Evolutionary conservation across 495 filamentous ascomycete species (phyloP), one percentile per base, ranked within the genome.

Genomic region (Apodospora peruviana): DNA sequence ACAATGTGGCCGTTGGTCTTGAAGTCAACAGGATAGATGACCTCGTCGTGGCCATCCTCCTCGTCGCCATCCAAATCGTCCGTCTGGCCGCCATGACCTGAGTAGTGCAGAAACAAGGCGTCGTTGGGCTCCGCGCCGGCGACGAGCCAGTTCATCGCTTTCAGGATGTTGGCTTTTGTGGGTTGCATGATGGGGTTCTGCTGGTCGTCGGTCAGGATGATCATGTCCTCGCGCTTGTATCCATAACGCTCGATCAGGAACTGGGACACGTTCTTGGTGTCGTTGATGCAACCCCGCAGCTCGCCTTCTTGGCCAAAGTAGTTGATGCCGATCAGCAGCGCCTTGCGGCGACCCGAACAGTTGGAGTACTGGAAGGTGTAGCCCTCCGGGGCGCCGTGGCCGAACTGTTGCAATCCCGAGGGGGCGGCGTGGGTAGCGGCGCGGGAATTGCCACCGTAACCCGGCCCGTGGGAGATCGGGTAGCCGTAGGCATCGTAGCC

Each of bases 21-120:
- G 74, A 90, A 96, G 68, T 98, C 93, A 17, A 96, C 87, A 0
- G 93, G 93, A 68, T 96, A 98, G 63, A 98, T 94, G 40, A 95
- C 90, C 68, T 98, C 93, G 59, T 98, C 93, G 52, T 85, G 88
- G 55, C 91, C 91, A 59, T 96, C 90, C 11, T 93, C 89, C 67
- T 96, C 90, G 57, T 96, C 90, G 20, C 90, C 74, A 46, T 73
- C 66, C 20, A 49, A 5, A 47, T 77, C 74, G 43, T 61, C 37
- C 10, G 72, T 66, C 53, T 76, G 72, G 20, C 72, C 73, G 42
- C 74, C 74, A 51, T 77, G 74, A 35, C 74, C 66, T 59, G 90
- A 95, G 48, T 70, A 77, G 45, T 76, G 73, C 43, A 77, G 47
- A 52, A 77, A 77, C 39, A 77, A 59, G 29, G 74, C 66, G 43